Percentiles rank a stretch among this genome's conserved stretches.
phyloP scores from a whole-genome alignment of 2,329 filamentous ascomycete species.

The Paraconiothyrium sp. region DNA sequence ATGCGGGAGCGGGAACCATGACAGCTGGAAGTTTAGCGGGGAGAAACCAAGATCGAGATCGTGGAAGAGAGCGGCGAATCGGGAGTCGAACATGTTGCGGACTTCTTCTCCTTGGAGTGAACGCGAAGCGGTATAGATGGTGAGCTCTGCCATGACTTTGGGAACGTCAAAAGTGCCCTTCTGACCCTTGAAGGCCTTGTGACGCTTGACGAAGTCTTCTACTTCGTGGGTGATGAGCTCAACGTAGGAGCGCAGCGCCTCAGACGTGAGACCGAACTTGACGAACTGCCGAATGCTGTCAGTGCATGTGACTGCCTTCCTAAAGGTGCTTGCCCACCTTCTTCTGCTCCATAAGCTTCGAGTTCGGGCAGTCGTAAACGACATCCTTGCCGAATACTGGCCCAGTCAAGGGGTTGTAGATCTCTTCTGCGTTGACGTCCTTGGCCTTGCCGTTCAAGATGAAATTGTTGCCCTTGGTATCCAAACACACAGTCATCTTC shows the following conservation, averaged over 20 bases:
- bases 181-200: constrained; percentile 71
- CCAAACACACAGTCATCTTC: constrained; percentile 87
- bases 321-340: constrained; percentile 66
- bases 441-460: constrained; percentile 90
- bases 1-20: constrained; percentile 88
- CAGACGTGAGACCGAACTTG: constrained; percentile 80
- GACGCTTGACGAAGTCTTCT: constrained; percentile 74
- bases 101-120: constrained; percentile 86
- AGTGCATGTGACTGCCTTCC: constrained; percentile 5
- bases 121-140: constrained; percentile 88
- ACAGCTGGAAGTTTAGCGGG: constrained; percentile 88
- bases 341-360: constrained; percentile 96
- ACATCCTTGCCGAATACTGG: constrained; percentile 84
- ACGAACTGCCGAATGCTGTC: constrained; percentile 66
- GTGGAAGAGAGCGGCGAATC: constrained; percentile 84
- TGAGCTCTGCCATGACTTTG: constrained; percentile 82
- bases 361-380: constrained; percentile 89
- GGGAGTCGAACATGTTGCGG: constrained; percentile 80
- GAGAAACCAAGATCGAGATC: constrained; percentile 91
- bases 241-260: constrained; percentile 80
- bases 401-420: constrained; percentile 79
- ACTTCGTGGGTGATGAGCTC: constrained; percentile 80
- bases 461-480: constrained; percentile 86
- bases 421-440: constrained; percentile 90
- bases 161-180: constrained; percentile 77